Conservation (phyloP, 768 basidiomycete species). For the Thelephora aurantiotincta region DNA sequence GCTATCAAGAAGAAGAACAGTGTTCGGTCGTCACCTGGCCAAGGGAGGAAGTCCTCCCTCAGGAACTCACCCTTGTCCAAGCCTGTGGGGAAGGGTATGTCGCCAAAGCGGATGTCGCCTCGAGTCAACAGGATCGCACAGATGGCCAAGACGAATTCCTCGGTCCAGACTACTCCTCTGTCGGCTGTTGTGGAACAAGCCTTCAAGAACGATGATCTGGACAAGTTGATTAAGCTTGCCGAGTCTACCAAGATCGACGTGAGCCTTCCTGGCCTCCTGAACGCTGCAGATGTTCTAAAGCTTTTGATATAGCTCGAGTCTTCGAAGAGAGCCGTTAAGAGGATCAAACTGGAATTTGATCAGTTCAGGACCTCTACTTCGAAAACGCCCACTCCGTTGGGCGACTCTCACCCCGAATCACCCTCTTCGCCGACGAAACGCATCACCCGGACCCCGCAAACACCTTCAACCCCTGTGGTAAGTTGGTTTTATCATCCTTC, state of each 20-base stretch:
- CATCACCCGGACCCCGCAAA: constrained; percentile 30
- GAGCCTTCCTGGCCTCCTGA: constrained; percentile 11
- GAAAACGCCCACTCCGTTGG: constrained; percentile 1
- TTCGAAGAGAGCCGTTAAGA: constrained; percentile 57
- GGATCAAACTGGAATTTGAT: constrained; percentile 59
- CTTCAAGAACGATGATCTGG: constrained; percentile 20
- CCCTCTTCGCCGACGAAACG: constrained; percentile 46
- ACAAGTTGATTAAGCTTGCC: constrained; percentile 33
- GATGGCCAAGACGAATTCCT: constrained; percentile 1
- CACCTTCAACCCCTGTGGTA: constrained; percentile 12
- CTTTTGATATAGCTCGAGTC: constrained; percentile 42
- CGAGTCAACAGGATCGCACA: constrained; percentile 10
- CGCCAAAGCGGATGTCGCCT: constrained; percentile 10
- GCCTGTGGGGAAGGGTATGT: constrained; percentile 13
- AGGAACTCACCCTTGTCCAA: constrained; percentile 21
- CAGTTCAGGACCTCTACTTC: constrained; percentile 15
- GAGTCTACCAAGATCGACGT: constrained; percentile 57
- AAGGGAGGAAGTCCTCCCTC: constrained; percentile 18
- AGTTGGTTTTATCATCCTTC: neutral
- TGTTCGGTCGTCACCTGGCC: constrained; percentile 29
- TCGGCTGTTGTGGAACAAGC: constrained; percentile 5
- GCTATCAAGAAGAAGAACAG: constrained; percentile 80
- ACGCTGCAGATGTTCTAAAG: constrained; percentile 1
- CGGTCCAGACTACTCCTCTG: constrained; percentile 3
- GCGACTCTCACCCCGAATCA: constrained; percentile 1